These are phyloP conservation scores for Huntiella abstrusa DNA, from an alignment of 2,329 filamentous ascomycete species.

Conservation along the genomic window DNA sequence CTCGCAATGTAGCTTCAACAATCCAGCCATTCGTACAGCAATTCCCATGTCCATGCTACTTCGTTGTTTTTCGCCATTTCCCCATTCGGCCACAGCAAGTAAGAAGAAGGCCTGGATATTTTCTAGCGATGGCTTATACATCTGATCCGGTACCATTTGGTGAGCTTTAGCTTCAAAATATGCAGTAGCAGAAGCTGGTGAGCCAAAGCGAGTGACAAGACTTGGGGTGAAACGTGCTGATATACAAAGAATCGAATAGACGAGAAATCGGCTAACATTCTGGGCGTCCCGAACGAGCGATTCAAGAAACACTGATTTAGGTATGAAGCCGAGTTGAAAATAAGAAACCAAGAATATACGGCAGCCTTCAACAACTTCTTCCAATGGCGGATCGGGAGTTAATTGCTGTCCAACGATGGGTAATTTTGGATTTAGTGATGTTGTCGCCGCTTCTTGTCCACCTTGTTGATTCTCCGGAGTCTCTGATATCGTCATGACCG, in stretches of 20 bases:
- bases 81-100: conserved; percentile 19
- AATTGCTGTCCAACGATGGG: not conserved
- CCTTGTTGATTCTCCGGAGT: not conserved
- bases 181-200: conserved; percentile 15
- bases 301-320: conserved; percentile 18
- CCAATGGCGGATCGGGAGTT: conserved; percentile 13
- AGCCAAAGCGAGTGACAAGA: conserved; percentile 15
- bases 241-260: conserved; percentile 17
- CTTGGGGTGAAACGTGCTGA: conserved; percentile 18
- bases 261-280: conserved; percentile 16
- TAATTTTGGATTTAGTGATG: not conserved
- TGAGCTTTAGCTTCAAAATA: conserved; percentile 15
- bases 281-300: conserved; percentile 12
- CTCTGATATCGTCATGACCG: not conserved
- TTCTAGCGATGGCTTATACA: conserved; percentile 17
- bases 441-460: too few species aligned
- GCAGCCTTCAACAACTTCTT: conserved; percentile 16
- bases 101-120: conserved; percentile 18
- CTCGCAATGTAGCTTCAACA: conserved; percentile 20
- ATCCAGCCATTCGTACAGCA: conserved; percentile 19
- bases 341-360: conserved; percentile 17
- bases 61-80: conserved; percentile 17
- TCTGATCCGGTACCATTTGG: conserved; percentile 15
- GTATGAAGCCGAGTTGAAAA: conserved; percentile 19
- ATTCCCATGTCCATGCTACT: conserved; percentile 21